Evolutionary conservation across 1,139 yeast genomes (phyloP).

Genomic region (Pichia kudriavzevii): DNA sequence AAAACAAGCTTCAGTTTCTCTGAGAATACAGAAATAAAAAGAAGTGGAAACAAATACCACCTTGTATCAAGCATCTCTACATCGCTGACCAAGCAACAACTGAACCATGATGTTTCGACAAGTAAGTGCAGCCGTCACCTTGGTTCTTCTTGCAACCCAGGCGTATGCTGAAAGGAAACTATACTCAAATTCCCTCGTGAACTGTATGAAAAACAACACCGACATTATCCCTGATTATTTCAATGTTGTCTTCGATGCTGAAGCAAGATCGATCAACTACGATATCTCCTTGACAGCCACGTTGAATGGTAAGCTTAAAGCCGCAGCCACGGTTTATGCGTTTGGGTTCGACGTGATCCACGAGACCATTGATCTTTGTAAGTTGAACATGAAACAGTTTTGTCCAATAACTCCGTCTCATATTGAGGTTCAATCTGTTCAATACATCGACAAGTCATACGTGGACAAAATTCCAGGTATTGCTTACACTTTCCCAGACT

Average conservation of each 20-base stretch:
- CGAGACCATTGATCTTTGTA: conserved; percentile 47
- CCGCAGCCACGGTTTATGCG: conserved; percentile 61
- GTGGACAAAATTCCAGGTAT: conserved; percentile 56
- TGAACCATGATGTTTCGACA: too few relatives aligned
- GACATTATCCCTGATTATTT: conserved; percentile 58
- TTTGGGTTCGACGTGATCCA: conserved; percentile 63
- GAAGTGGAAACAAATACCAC: too few relatives aligned
- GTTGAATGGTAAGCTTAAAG: conserved; percentile 48
- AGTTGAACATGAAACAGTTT: conserved; percentile 66
- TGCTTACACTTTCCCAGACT: conserved; percentile 69
- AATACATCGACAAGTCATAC: conserved; percentile 43
- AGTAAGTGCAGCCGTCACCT: too few relatives aligned
- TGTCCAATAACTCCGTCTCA: conserved; percentile 71
- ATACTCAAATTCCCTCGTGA: conserved; percentile 59
- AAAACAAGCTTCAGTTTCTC: too few relatives aligned
- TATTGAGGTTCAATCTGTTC: conserved; percentile 58
- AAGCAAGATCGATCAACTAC: conserved; percentile 51
- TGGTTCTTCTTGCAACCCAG: too few relatives aligned
- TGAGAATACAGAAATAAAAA: too few relatives aligned
- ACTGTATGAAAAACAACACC: conserved; percentile 59
- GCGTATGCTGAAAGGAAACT: conserved; percentile 32
- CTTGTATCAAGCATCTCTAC: too few relatives aligned
- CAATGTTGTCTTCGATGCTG: conserved; percentile 62
- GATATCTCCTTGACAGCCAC: conserved; percentile 56
- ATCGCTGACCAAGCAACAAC: too few relatives aligned